A percentile compares a stretch with the other conserved stretches of the same genome.
Evolutionary conservation across 1,139 yeast genomes (phyloP).

Genomic region (Zygoascus meyerae): DNA sequence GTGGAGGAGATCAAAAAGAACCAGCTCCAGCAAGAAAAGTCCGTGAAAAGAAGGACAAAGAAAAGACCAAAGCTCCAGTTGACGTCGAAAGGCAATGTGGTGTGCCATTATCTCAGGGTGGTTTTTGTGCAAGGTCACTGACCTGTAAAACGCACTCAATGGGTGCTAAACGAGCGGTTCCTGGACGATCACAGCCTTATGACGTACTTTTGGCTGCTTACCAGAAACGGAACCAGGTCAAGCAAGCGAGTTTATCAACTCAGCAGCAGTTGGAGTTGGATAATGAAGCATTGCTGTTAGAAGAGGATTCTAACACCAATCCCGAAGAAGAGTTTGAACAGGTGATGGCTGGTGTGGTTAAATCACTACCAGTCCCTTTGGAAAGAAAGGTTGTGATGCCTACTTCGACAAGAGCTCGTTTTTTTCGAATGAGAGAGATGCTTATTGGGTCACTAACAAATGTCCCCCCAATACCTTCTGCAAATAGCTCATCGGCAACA

Average conservation of each 20-base stretch:
- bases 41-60: slow-evolving; percentile 45
- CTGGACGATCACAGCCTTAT: slow-evolving; percentile 88
- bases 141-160: slow-evolving; percentile 97
- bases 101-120: slow-evolving; percentile 87
- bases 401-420: slow-evolving; percentile 58
- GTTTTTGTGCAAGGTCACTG: slow-evolving; percentile 86
- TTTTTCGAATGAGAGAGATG: slow-evolving; percentile 61
- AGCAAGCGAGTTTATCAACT: slow-evolving; percentile 48
- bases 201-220: slow-evolving; percentile 83
- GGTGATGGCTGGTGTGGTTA: slow-evolving; percentile 78
- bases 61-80: slow-evolving; percentile 73
- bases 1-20: slow-evolving; percentile 6
- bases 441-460: slow-evolving; percentile 31
- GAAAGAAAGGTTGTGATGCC: slow-evolving; percentile 73
- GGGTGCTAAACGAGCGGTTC: slow-evolving; percentile 96
- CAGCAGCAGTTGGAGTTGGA: slow-evolving; percentile 30
- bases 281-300: slow-evolving; percentile 24
- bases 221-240: slow-evolving; percentile 88
- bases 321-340: slow-evolving; percentile 91
- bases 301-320: slow-evolving; percentile 28
- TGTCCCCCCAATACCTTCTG: slow-evolving; percentile 22
- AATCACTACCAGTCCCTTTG: slow-evolving; percentile 73
- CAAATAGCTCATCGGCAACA: slow-evolving; percentile 7
- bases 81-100: slow-evolving; percentile 97
- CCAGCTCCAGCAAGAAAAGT: slow-evolving; percentile 5